Percentiles rank a stretch among this genome's conserved stretches.
These are phyloP conservation scores for Beta corolliflora DNA, from an alignment of 179 eudicot species.

Conservation along the genomic window DNA sequence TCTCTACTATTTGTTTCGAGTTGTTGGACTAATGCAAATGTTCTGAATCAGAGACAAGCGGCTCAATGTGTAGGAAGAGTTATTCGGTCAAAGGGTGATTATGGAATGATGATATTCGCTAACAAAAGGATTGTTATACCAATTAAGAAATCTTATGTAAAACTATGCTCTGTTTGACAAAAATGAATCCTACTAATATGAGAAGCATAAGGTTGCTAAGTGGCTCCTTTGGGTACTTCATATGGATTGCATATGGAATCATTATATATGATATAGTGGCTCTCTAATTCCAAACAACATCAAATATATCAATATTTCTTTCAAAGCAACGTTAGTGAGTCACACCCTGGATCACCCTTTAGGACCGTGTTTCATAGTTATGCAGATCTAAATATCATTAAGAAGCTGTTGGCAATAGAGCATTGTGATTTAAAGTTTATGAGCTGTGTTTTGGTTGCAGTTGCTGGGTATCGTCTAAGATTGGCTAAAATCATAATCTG, in stretches of 20 bases:
- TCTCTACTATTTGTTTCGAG: constrained; percentile 8
- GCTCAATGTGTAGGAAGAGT: constrained; percentile 99
- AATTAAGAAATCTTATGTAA: not conserved
- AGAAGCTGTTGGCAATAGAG: not conserved
- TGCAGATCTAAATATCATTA: not conserved
- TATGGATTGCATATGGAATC: not conserved
- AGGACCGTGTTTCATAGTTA: not conserved
- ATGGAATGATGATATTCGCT: constrained; percentile 99
- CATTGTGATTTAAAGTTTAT: not conserved
- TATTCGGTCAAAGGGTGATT: constrained; percentile 97
- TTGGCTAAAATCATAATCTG: not conserved
- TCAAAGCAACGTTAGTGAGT: not conserved
- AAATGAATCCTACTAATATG: not conserved
- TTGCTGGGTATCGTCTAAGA: not conserved
- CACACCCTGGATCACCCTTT: not conserved
- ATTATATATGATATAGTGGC: not conserved
- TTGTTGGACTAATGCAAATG: constrained; percentile 20
- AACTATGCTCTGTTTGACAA: not conserved
- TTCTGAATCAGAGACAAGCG: constrained; percentile 83
- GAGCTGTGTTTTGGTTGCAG: not conserved
- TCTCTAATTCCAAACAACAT: not conserved
- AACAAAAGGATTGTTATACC: constrained; percentile 75
- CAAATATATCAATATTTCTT: not conserved
- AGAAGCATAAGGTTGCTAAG: too few species aligned
- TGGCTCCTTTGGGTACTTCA: not conserved